A percentile compares a stretch with the other conserved stretches of the same genome.
Conservation (phyloP, 2,329 filamentous ascomycete genomes). For the Xylaria sp. region DNA sequence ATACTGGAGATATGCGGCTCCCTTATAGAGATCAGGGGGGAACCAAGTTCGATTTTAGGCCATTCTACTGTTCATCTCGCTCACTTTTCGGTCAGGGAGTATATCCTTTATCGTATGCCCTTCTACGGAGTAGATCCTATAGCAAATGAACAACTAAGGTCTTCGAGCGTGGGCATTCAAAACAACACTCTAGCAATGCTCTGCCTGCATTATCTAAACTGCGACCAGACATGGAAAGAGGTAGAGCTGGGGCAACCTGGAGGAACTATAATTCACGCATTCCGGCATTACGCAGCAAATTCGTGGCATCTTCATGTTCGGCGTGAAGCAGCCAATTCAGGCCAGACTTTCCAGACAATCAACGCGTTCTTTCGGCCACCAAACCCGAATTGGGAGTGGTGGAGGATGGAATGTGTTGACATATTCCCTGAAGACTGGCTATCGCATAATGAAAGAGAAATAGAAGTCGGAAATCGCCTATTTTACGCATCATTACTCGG, state of each 20-base stretch:
- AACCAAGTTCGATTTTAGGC: not conserved
- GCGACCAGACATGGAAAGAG: not conserved
- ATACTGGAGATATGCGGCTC: constrained; percentile 24
- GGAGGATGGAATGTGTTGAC: not conserved
- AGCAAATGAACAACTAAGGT: constrained; percentile 7
- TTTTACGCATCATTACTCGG: constrained; percentile 18
- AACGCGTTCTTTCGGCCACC: constrained; percentile 16
- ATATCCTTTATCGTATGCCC: constrained; percentile 16
- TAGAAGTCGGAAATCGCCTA: not conserved
- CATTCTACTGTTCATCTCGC: constrained; percentile 19
- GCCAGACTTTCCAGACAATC: not conserved
- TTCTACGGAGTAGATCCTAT: not conserved
- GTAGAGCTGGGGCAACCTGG: not conserved
- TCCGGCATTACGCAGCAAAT: not conserved
- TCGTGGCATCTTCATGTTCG: not conserved
- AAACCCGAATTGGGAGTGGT: constrained; percentile 15
- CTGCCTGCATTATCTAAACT: constrained; percentile 23
- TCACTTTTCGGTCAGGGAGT: constrained; percentile 26
- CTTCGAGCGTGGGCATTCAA: constrained; percentile 12
- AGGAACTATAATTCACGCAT: not conserved
- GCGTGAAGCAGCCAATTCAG: not conserved
- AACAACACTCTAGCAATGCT: constrained; percentile 17
- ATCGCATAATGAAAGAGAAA: not conserved
- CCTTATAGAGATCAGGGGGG: constrained; percentile 16
- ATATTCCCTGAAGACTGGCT: not conserved